Percentiles rank a stretch among this genome's conserved stretches.
Evolutionary conservation across 495 filamentous ascomycete genomes (phyloP).

Genomic region (Jackrogersella minutella): DNA sequence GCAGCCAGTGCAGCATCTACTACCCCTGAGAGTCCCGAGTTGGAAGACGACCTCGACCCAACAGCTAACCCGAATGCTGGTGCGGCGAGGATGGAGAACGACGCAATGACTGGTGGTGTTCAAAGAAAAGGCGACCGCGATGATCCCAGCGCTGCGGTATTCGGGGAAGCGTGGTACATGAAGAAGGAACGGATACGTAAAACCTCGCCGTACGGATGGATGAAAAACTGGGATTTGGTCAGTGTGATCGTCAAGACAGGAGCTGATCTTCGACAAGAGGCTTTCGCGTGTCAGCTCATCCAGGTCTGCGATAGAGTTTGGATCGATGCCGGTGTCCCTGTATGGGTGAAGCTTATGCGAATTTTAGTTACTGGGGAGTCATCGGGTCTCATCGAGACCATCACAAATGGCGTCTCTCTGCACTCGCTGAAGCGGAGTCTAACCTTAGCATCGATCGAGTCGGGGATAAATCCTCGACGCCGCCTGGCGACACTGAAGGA

Average conservation of each 20-base stretch:
- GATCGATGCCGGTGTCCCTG: conserved; percentile 72
- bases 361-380: conserved; percentile 81
- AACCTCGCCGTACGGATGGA: conserved; percentile 77
- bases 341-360: conserved; percentile 82
- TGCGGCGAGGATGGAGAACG: conserved; percentile 81
- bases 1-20: conserved; percentile 42
- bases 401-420: conserved; percentile 78
- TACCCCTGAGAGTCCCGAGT: conserved; percentile 44
- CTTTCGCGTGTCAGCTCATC: conserved; percentile 81
- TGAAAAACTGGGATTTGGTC: conserved; percentile 81
- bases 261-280: conserved; percentile 77
- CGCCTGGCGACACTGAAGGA: conserved; percentile 77
- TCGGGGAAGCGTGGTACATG: conserved; percentile 77
- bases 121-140: conserved; percentile 78
- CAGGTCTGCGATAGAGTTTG: conserved; percentile 77
- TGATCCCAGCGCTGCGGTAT: conserved; percentile 80
- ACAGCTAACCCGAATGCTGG: conserved; percentile 69
- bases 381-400: conserved; percentile 80
- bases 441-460: conserved; percentile 70
- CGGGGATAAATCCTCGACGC: conserved; percentile 69
- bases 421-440: conserved; percentile 79
- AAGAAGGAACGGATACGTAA: conserved; percentile 80
- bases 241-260: conserved; percentile 84
- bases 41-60: conserved; percentile 57
- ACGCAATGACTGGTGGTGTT: conserved; percentile 78